A percentile compares a stretch with the other conserved stretches of the same genome.
These are phyloP conservation scores for Fusarium odoratissimum DNA, from an alignment of 2,329 filamentous ascomycete genomes.

Conservation along the genomic window DNA sequence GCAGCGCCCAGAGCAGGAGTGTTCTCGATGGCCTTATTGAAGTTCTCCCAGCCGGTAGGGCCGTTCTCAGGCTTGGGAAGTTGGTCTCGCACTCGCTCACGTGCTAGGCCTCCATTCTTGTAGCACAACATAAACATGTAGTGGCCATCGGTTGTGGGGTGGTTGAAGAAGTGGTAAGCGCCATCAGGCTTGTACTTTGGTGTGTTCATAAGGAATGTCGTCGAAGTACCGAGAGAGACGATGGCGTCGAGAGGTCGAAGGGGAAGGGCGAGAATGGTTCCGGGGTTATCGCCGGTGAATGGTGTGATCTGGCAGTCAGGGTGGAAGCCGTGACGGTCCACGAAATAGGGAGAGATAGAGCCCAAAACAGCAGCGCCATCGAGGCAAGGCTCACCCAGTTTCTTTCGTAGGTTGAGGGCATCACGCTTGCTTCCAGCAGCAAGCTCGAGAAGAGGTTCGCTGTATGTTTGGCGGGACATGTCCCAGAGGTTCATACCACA, in stretches of 20 bases:
- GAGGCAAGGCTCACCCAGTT: slow-evolving; percentile 82
- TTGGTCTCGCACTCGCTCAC: slow-evolving; percentile 87
- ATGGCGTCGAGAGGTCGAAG: slow-evolving; percentile 91
- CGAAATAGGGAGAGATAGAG: slow-evolving; percentile 81
- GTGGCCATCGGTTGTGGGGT: slow-evolving; percentile 87
- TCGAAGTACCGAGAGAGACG: slow-evolving; percentile 93
- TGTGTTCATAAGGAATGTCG: slow-evolving; percentile 97
- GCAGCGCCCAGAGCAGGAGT: slow-evolving; percentile 76
- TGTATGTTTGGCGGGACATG: slow-evolving; percentile 79
- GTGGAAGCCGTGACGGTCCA: slow-evolving; percentile 80
- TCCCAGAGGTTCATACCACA: slow-evolving; percentile 99
- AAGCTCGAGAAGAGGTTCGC: slow-evolving; percentile 78
- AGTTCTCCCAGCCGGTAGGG: slow-evolving; percentile 76
- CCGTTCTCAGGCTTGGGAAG: slow-evolving; percentile 67
- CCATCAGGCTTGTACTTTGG: slow-evolving; percentile 90
- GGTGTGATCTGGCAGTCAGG: slow-evolving; percentile 80
- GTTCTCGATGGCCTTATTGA: slow-evolving; percentile 78
- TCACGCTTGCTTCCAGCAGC: slow-evolving; percentile 75
- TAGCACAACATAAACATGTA: slow-evolving; percentile 99
- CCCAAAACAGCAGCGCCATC: slow-evolving; percentile 87
- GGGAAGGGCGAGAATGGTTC: slow-evolving; percentile 91
- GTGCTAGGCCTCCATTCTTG: slow-evolving; percentile 95
- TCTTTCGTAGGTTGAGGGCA: slow-evolving; percentile 72
- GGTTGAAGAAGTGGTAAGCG: slow-evolving; percentile 97
- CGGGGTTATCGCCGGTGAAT: slow-evolving; percentile 96